Conservation (phyloP, 371 early-diverging fungal species). For the Choanephora cucurbitarum region DNA sequence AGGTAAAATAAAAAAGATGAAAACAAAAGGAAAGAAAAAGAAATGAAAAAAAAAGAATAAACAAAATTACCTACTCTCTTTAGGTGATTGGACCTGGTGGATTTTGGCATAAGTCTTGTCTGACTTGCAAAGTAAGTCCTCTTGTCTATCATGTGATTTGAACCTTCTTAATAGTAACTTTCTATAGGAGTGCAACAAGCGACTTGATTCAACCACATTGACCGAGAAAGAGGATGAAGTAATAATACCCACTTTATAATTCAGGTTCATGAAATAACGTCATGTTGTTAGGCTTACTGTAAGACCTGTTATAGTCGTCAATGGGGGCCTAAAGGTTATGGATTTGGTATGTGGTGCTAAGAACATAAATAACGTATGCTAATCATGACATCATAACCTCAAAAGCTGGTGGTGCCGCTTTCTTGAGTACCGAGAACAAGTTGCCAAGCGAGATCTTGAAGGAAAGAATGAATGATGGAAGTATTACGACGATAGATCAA, state of each 20-base stretch:
- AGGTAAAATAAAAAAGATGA: slow-evolving; percentile 21
- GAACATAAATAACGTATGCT: no score
- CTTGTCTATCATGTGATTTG: not conserved
- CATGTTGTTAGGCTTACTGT: slow-evolving; percentile 46
- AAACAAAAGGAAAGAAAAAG: not conserved
- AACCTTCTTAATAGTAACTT: not conserved
- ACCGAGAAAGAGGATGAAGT: slow-evolving; percentile 48
- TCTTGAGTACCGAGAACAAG: slow-evolving; percentile 50
- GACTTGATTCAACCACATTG: slow-evolving; percentile 48
- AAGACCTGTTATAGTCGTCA: slow-evolving; percentile 48
- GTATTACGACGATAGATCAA: slow-evolving; percentile 9
- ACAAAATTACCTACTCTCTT: not conserved
- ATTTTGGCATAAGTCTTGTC: slow-evolving; percentile 41
- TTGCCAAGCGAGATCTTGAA: slow-evolving; percentile 44
- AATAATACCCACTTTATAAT: slow-evolving; percentile 3
- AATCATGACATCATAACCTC: not conserved
- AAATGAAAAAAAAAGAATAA: not conserved
- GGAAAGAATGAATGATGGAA: slow-evolving; percentile 15
- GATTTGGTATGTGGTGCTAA: slow-evolving; percentile 45
- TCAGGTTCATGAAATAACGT: not conserved
- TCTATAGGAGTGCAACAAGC: slow-evolving; percentile 50
- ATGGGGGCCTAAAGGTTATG: slow-evolving; percentile 59
- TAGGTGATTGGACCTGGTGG: slow-evolving; percentile 51
- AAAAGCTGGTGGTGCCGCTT: slow-evolving; percentile 50
- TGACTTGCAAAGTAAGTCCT: slow-evolving; percentile 45